Conservation (phyloP, 805 yeast species). For the Ogataea zsoltii region DNA sequence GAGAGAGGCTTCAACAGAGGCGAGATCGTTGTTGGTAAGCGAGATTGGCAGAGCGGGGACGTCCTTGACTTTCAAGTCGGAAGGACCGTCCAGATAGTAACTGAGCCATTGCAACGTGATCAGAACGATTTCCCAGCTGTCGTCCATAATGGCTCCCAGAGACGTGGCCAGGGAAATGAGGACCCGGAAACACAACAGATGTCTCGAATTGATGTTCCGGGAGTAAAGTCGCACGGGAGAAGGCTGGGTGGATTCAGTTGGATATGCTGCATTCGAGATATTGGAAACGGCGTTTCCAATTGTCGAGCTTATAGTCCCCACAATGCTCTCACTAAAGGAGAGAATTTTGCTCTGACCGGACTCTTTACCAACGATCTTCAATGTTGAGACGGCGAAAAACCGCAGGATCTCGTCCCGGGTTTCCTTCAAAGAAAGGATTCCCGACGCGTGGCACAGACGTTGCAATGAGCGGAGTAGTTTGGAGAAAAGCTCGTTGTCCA, state of each 20-base stretch:
- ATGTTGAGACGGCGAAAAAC: constrained; percentile 47
- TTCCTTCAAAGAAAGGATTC: constrained; percentile 58
- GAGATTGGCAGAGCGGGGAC: constrained; percentile 44
- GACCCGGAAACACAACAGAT: constrained; percentile 76
- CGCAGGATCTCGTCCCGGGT: constrained; percentile 59
- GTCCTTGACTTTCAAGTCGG: constrained; percentile 42
- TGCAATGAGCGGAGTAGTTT: constrained; percentile 71
- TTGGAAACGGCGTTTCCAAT: constrained; percentile 39
- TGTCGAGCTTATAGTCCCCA: constrained; percentile 49
- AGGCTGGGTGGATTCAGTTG: neutral
- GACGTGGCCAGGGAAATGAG: constrained; percentile 75
- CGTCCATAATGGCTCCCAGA: constrained; percentile 69
- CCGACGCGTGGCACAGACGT: constrained; percentile 78
- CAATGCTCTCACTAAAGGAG: constrained; percentile 52
- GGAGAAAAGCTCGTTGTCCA: constrained; percentile 73
- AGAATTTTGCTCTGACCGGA: constrained; percentile 37
- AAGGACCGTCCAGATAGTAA: constrained; percentile 65
- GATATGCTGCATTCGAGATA: constrained; percentile 17
- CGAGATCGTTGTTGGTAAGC: constrained; percentile 46
- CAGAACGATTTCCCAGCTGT: constrained; percentile 65
- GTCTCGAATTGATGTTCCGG: constrained; percentile 60
- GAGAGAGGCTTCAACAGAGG: constrained; percentile 55
- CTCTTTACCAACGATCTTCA: constrained; percentile 39
- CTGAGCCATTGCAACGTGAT: constrained; percentile 79
- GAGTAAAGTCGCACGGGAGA: constrained; percentile 30